phyloP scores from a whole-genome alignment of 2,329 filamentous ascomycete species.

The Lecanoromycetidae sp. region DNA sequence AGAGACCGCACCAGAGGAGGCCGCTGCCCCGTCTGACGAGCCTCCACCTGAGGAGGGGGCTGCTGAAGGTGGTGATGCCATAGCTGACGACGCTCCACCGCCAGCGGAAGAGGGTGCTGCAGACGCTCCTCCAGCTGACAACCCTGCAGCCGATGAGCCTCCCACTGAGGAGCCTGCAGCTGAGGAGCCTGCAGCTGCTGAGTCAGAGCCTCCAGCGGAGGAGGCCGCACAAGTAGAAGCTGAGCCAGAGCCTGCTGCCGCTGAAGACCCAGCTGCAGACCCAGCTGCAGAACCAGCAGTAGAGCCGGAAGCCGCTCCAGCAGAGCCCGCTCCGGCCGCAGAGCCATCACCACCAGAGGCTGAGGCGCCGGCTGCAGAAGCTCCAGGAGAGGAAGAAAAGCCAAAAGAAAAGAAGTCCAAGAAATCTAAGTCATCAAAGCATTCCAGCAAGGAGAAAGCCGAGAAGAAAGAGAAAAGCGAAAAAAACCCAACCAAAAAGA shows the following conservation, averaged over 20 bases:
- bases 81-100: not conserved
- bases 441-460: not conserved
- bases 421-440: conserved; percentile 1
- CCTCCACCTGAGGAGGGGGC: not conserved
- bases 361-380: conserved; percentile 3
- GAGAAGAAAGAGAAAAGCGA: conserved; percentile 11
- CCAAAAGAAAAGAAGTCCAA: conserved; percentile 2
- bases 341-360: not conserved
- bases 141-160: conserved; percentile 2
- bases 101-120: conserved; percentile 3
- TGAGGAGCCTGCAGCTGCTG: not conserved
- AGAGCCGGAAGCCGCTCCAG: not conserved
- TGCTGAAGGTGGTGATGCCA: not conserved
- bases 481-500: not conserved
- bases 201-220: conserved; percentile 1
- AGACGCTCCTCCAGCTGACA: conserved; percentile 3
- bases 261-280: not conserved
- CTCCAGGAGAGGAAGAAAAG: conserved; percentile 13
- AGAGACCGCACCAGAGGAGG: not conserved
- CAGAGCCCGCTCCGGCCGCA: not conserved
- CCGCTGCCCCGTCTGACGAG: not conserved
- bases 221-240: conserved; percentile 4
- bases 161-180: not conserved
- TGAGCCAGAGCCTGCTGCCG: not conserved
- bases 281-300: not conserved